Conservation (phyloP, 371 early-diverging fungal genomes). For the Rhizomucor miehei region DNA sequence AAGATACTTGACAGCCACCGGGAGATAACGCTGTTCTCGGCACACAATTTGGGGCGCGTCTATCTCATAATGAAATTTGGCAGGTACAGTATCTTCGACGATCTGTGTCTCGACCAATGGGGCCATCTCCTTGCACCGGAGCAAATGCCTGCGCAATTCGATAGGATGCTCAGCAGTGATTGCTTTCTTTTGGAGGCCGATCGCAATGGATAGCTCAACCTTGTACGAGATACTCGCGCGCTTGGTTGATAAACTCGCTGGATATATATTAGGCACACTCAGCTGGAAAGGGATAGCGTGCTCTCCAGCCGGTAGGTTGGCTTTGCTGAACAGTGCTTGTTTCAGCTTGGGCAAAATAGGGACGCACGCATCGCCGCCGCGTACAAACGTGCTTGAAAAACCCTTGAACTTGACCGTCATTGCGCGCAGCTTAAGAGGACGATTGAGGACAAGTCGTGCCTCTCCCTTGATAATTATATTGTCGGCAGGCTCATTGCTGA, state of each 20-base stretch:
- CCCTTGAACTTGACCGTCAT: conserved; percentile 27
- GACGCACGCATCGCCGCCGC: not conserved
- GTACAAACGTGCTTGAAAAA: conserved; percentile 2
- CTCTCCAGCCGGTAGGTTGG: conserved; percentile 19
- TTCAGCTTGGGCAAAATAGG: conserved; percentile 24
- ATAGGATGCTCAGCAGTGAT: conserved; percentile 23
- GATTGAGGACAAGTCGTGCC: conserved; percentile 14
- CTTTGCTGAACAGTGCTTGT: conserved; percentile 14
- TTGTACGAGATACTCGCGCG: conserved; percentile 21
- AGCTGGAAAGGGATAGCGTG: conserved; percentile 22
- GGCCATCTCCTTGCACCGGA: conserved; percentile 19
- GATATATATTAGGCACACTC: conserved; percentile 23
- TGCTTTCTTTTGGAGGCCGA: conserved; percentile 22
- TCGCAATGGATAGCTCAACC: conserved; percentile 16
- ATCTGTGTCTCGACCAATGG: conserved; percentile 23
- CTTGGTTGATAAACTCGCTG: conserved; percentile 14
- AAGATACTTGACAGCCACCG: conserved; percentile 21
- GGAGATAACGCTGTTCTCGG: conserved; percentile 18
- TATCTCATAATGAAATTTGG: conserved; percentile 29
- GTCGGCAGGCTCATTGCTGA: conserved; percentile 3
- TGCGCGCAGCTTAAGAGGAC: conserved; percentile 18
- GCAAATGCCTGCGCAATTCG: conserved; percentile 17
- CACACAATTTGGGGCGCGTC: conserved; percentile 26
- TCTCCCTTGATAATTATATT: conserved; percentile 17
- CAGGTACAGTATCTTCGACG: conserved; percentile 21